Evolutionary conservation across 208 protist genomes (phyloP).

Genomic region (Trypanosoma conorhini): DNA sequence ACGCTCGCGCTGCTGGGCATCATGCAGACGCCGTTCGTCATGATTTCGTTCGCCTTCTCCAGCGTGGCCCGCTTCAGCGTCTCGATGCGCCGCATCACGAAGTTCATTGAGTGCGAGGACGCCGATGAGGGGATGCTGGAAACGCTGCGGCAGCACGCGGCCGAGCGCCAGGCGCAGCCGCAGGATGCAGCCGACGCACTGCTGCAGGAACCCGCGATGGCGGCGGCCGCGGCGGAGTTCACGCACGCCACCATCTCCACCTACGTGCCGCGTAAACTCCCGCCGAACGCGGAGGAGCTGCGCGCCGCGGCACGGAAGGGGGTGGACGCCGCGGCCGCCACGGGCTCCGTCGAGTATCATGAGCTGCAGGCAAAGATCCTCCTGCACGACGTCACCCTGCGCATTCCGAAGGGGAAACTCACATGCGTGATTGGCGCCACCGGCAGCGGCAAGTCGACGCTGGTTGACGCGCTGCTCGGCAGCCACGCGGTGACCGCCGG

Average conservation of each 20-base stretch:
- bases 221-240: conserved; percentile 19
- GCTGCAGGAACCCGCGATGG: neutral
- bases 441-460: conserved; percentile 78
- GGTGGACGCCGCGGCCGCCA: neutral
- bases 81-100: conserved; percentile 65
- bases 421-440: conserved; percentile 74
- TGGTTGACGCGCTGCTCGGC: conserved; percentile 50
- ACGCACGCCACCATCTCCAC: conserved; percentile 15
- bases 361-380: conserved; percentile 41
- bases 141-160: neutral
- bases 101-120: conserved; percentile 68
- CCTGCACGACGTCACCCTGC: conserved; percentile 43
- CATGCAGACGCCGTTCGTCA: conserved; percentile 72
- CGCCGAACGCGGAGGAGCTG: conserved; percentile 12
- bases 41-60: conserved; percentile 72
- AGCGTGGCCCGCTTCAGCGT: conserved; percentile 69
- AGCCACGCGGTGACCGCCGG: conserved; percentile 43
- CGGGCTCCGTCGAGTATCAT: conserved; percentile 23
- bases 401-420: conserved; percentile 54
- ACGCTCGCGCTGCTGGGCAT: conserved; percentile 74
- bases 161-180: neutral
- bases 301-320: conserved; percentile 1
- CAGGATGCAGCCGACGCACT: neutral
- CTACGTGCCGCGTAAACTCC: conserved; percentile 14
- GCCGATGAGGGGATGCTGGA: conserved; percentile 3